phyloP scores from a whole-genome alignment of 2,329 filamentous ascomycete genomes.

The Chaetomium olivaceum region DNA sequence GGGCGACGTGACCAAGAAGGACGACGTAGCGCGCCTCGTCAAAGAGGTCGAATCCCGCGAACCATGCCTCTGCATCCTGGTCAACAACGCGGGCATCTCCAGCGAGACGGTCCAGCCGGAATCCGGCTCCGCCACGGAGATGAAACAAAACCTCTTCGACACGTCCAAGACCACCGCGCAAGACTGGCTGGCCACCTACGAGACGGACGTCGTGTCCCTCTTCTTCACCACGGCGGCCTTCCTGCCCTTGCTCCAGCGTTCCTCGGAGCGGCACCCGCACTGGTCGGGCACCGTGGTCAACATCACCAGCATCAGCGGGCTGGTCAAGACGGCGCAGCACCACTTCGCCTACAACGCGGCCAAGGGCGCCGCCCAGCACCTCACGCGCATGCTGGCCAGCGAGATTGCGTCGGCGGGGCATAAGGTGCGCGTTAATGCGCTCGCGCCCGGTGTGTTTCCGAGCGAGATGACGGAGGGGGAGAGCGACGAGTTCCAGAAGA shows the following conservation, averaged over 20 bases:
- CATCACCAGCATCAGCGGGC: slow-evolving; percentile 66
- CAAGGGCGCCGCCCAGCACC: slow-evolving; percentile 65
- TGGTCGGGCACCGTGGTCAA: slow-evolving; percentile 65
- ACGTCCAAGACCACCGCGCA: slow-evolving; percentile 58
- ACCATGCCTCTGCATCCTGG: slow-evolving; percentile 60
- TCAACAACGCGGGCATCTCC: slow-evolving; percentile 69
- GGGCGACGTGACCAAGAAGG: slow-evolving; percentile 64
- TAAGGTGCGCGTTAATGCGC: slow-evolving; percentile 69
- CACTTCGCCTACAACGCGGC: slow-evolving; percentile 66
- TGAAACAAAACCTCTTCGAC: slow-evolving; percentile 68
- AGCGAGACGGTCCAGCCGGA: slow-evolving; percentile 58
- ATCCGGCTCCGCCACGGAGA: slow-evolving; percentile 50
- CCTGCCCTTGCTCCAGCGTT: slow-evolving; percentile 60
- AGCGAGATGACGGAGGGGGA: slow-evolving; percentile 68
- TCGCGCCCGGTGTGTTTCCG: slow-evolving; percentile 70
- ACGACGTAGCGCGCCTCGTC: slow-evolving; percentile 58
- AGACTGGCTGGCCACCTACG: slow-evolving; percentile 71
- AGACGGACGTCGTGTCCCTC: slow-evolving; percentile 71
- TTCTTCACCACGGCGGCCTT: slow-evolving; percentile 66
- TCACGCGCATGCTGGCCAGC: slow-evolving; percentile 63
- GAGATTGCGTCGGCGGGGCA: slow-evolving; percentile 61
- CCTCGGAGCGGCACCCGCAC: slow-evolving; percentile 43
- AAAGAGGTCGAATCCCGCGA: slow-evolving; percentile 58
- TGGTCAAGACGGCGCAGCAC: slow-evolving; percentile 63
- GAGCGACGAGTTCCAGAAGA: slow-evolving; percentile 55